Evolutionary conservation across 768 basidiomycete genomes (phyloP).

Genomic region (Fomitopsis pulvina): DNA sequence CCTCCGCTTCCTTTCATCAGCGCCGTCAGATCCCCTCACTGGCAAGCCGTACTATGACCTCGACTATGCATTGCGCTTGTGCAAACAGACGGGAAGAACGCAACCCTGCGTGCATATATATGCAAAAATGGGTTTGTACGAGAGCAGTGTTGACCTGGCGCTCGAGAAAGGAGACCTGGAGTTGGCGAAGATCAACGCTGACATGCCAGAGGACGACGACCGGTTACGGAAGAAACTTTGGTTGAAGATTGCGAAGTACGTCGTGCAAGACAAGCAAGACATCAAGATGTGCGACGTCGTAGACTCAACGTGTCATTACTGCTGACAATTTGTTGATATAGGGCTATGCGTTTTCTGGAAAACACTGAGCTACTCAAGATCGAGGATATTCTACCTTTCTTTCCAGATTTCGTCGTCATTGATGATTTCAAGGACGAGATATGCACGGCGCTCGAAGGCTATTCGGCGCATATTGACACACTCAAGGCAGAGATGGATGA

Average conservation of each 20-base stretch:
- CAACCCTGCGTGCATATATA: slow-evolving; percentile 96
- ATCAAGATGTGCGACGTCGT: slow-evolving; percentile 80
- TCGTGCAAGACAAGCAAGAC: slow-evolving; percentile 96
- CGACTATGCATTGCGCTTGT: slow-evolving; percentile 91
- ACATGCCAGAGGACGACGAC: slow-evolving; percentile 85
- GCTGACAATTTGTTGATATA: slow-evolving; percentile 25
- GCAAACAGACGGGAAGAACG: slow-evolving; percentile 73
- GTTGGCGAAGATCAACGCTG: slow-evolving; percentile 90
- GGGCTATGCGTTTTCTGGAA: slow-evolving; percentile 96
- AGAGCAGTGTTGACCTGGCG: slow-evolving; percentile 93
- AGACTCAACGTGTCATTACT: neutral
- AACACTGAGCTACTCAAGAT: slow-evolving; percentile 93
- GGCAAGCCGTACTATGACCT: slow-evolving; percentile 92
- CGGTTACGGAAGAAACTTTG: slow-evolving; percentile 88
- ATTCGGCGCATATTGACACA: slow-evolving; percentile 83
- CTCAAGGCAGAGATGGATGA: slow-evolving; percentile 96
- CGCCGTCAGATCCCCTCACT: slow-evolving; percentile 77
- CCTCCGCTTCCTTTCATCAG: slow-evolving; percentile 74
- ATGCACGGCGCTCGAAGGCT: slow-evolving; percentile 90
- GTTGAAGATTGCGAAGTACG: slow-evolving; percentile 98
- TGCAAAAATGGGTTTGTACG: slow-evolving; percentile 95
- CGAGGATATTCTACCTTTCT: slow-evolving; percentile 98
- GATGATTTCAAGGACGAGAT: slow-evolving; percentile 99
- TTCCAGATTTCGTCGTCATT: slow-evolving; percentile 98
- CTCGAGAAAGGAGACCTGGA: slow-evolving; percentile 93